Evolutionary conservation across 2,329 filamentous ascomycete species (phyloP).

Genomic region (Pseudohalonectria lignicola): DNA sequence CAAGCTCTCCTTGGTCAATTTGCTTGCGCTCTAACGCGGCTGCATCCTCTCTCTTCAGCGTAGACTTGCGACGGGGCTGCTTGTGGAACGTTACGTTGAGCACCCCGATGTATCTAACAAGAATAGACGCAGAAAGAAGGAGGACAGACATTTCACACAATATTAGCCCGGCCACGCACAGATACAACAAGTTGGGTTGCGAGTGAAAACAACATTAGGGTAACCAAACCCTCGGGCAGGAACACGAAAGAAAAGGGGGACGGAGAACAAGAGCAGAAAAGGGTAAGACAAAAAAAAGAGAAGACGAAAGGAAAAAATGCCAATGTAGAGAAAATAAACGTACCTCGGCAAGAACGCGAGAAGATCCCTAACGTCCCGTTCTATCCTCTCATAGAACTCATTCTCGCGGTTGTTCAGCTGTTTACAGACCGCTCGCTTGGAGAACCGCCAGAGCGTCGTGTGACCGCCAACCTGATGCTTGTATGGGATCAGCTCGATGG

Average conservation of each 20-base stretch:
- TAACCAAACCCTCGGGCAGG: no score
- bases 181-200: no score
- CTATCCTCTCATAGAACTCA: slow-evolving; percentile 95
- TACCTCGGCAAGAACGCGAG: slow-evolving; percentile 84
- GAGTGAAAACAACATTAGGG: no score
- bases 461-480: slow-evolving; percentile 96
- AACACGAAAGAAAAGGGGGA: no score
- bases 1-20: slow-evolving; percentile 17
- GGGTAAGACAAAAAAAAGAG: no score
- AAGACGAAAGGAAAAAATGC: no score
- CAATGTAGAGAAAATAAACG: no score
- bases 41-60: slow-evolving; percentile 36
- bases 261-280: no score
- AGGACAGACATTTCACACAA: background rate
- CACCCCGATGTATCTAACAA: slow-evolving; percentile 80
- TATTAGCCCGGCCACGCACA: background rate
- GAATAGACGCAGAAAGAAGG: slow-evolving; percentile 12
- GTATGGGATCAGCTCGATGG: slow-evolving; percentile 93
- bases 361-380: slow-evolving; percentile 80
- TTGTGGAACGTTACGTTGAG: slow-evolving; percentile 94
- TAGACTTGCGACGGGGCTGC: slow-evolving; percentile 55
- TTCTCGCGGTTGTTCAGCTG: slow-evolving; percentile 97
- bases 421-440: slow-evolving; percentile 90
- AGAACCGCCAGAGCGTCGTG: slow-evolving; percentile 93
- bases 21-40: slow-evolving; percentile 22